These are phyloP conservation scores for Phytophthora sp. DNA, from an alignment of 352 stramenopile species.

Conservation along the genomic window DNA sequence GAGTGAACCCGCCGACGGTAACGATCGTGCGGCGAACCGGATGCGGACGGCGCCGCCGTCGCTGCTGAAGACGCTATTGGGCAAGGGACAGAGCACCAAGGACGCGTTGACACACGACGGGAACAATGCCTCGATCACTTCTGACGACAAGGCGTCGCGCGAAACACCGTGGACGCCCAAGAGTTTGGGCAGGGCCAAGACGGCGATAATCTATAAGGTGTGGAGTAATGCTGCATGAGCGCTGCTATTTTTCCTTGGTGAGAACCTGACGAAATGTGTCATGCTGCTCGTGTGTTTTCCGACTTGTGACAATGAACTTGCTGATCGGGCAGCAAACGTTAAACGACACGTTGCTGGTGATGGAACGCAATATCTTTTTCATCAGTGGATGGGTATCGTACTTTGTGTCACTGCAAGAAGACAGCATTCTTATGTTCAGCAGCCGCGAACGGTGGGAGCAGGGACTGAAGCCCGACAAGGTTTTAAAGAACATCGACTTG, in stretches of 20 bases:
- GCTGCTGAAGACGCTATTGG: constrained; percentile 47
- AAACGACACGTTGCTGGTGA: constrained; percentile 81
- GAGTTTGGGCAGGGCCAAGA: constrained; percentile 84
- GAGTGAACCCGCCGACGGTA: constrained; percentile 16
- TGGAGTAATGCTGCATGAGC: background rate
- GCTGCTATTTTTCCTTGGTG: background rate
- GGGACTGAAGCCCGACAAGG: constrained; percentile 80
- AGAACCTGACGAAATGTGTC: constrained; percentile 1
- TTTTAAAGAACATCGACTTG: constrained; percentile 15
- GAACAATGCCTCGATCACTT: constrained; percentile 83
- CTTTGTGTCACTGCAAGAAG: constrained; percentile 86
- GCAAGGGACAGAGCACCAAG: constrained; percentile 33
- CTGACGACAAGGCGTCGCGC: constrained; percentile 47
- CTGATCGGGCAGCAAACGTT: constrained; percentile 67
- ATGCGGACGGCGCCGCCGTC: constrained; percentile 25
- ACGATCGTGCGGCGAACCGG: background rate
- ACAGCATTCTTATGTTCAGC: constrained; percentile 79
- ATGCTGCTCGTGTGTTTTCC: background rate
- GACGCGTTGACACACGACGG: constrained; percentile 67
- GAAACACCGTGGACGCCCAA: constrained; percentile 86
- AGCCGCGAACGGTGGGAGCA: constrained; percentile 87
- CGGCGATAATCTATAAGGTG: constrained; percentile 88
- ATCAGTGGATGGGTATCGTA: constrained; percentile 80
- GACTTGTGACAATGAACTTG: constrained; percentile 11
- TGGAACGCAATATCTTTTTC: constrained; percentile 88